Conservation (phyloP, 164 flowering plant species). For the Vitis cinerea region DNA sequence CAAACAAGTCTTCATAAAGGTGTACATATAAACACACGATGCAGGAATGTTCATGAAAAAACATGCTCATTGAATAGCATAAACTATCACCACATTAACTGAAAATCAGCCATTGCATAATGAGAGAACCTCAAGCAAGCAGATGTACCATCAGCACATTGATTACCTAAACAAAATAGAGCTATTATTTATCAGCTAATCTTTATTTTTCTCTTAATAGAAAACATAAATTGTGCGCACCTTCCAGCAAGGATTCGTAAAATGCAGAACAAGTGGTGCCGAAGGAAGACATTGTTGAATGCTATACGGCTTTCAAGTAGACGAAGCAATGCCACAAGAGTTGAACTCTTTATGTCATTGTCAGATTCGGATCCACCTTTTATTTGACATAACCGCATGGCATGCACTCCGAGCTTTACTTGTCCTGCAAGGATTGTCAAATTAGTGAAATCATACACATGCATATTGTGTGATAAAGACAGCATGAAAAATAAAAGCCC, state of each 20-base stretch:
- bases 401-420: conserved; percentile 67
- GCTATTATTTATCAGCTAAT: too few relatives aligned
- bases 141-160: too few relatives aligned
- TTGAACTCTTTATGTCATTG: conserved; percentile 42
- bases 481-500: background rate
- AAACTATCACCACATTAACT: too few relatives aligned
- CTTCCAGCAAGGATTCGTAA: conserved; percentile 81
- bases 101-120: too few relatives aligned
- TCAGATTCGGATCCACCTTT: conserved; percentile 32
- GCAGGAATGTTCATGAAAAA: too few relatives aligned
- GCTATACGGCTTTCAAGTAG: conserved; percentile 73
- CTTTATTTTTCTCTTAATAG: too few relatives aligned
- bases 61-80: too few relatives aligned
- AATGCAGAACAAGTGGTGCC: conserved; percentile 87
- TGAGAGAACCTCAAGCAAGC: too few relatives aligned
- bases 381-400: conserved; percentile 70
- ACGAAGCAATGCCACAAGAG: conserved; percentile 68
- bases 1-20: too few relatives aligned
- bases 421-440: conserved; percentile 57
- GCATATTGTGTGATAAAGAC: background rate
- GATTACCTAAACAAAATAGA: too few relatives aligned
- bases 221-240: conserved; percentile 24
- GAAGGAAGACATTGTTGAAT: conserved; percentile 79
- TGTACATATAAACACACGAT: too few relatives aligned
- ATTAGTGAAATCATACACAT: background rate